Evolutionary conservation across 352 stramenopile genomes (phyloP).

Genomic region (Phytophthora citricola): DNA sequence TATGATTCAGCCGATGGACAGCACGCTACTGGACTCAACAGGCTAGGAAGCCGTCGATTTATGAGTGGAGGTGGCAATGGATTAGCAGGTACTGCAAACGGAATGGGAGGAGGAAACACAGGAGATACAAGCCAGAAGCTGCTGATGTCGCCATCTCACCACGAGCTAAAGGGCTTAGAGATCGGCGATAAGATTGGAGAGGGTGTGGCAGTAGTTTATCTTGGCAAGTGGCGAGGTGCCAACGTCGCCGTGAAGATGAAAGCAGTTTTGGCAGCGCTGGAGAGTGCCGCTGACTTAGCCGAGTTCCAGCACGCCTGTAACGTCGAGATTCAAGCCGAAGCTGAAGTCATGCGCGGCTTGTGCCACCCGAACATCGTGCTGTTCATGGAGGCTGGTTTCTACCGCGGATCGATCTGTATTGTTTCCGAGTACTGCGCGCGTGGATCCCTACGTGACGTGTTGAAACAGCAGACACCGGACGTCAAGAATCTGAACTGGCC

Average conservation of each 20-base stretch:
- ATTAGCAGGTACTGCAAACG: slow-evolving; percentile 36
- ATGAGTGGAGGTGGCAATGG: slow-evolving; percentile 32
- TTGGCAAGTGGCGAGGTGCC: slow-evolving; percentile 95
- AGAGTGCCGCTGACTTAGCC: slow-evolving; percentile 63
- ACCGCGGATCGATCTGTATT: slow-evolving; percentile 92
- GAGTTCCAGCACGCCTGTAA: slow-evolving; percentile 88
- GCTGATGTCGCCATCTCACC: slow-evolving; percentile 64
- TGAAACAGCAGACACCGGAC: slow-evolving; percentile 70
- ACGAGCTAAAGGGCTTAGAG: slow-evolving; percentile 83
- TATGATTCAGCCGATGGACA: slow-evolving; percentile 40
- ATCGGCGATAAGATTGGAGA: slow-evolving; percentile 87
- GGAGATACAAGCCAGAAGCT: slow-evolving; percentile 39
- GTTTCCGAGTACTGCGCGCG: slow-evolving; percentile 96
- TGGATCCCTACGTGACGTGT: slow-evolving; percentile 95
- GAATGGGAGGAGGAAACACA: slow-evolving; percentile 21
- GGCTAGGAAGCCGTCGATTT: slow-evolving; percentile 36
- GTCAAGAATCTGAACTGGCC: slow-evolving; percentile 82
- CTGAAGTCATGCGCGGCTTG: slow-evolving; percentile 81
- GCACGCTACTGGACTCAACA: slow-evolving; percentile 24
- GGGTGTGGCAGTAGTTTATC: slow-evolving; percentile 93
- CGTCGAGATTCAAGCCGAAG: slow-evolving; percentile 84
- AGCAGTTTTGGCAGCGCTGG: slow-evolving; percentile 67
- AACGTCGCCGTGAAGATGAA: slow-evolving; percentile 97
- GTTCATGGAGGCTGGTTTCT: slow-evolving; percentile 90
- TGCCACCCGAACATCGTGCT: slow-evolving; percentile 89